Percentiles rank a stretch among this genome's conserved stretches.
Evolutionary conservation across 306 rosid species (phyloP).

Genomic region (Lathyrus sativus): DNA sequence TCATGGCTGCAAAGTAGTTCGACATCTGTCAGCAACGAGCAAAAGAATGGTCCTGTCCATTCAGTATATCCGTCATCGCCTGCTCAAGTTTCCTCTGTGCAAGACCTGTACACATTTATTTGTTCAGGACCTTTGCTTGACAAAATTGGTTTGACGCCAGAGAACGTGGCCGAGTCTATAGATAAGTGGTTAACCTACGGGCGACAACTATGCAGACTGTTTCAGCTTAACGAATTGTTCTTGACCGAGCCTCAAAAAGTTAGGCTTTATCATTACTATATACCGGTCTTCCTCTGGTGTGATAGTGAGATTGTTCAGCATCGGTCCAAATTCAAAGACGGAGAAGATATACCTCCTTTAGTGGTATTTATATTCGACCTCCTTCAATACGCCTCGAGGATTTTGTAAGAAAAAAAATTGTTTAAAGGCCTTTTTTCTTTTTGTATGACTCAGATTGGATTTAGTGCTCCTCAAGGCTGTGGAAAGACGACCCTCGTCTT

Average conservation of each 20-base stretch:
- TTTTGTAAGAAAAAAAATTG: neutral
- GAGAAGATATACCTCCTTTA: conserved; percentile 76
- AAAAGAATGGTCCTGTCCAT: conserved; percentile 43
- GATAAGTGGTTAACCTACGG: conserved; percentile 85
- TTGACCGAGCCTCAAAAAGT: conserved; percentile 77
- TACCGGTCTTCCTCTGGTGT: conserved; percentile 91
- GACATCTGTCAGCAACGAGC: conserved; percentile 37
- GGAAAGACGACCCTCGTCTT: conserved; percentile 96
- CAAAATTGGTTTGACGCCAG: conserved; percentile 59
- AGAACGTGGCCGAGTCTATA: conserved; percentile 67
- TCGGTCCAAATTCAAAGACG: conserved; percentile 62
- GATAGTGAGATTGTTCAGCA: conserved; percentile 73
- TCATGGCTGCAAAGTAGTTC: conserved; percentile 68
- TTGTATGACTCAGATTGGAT: conserved; percentile 71
- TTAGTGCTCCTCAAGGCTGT: conserved; percentile 98
- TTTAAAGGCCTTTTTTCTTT: conserved; percentile 24
- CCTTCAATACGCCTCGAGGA: neutral
- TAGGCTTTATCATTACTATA: conserved; percentile 86
- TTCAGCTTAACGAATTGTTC: conserved; percentile 73
- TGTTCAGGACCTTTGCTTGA: conserved; percentile 80
- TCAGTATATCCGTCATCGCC: conserved; percentile 59
- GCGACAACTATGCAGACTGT: conserved; percentile 57
- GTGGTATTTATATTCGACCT: conserved; percentile 50
- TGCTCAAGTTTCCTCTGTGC: conserved; percentile 73
- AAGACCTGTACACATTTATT: conserved; percentile 76